Base-by-base conservation (phyloP, 257 asterid genomes). In the Nicotiana benthamiana region DNA sequence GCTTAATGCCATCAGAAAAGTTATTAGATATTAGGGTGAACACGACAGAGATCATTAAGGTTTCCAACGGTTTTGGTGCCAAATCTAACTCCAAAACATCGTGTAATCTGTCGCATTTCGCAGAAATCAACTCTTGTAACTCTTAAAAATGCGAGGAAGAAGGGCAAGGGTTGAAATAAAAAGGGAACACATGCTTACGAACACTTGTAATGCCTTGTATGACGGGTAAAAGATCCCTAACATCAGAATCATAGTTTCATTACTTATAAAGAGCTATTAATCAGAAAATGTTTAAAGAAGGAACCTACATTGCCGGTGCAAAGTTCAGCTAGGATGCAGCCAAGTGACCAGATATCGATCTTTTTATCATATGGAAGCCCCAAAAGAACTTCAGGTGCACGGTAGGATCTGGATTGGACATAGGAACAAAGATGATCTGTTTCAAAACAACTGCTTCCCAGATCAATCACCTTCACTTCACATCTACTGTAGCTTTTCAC, bases 401-500 rank as follows among this genome's bases (percentile, higher is more conserved):
- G 95, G 79, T 95, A 95, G 48, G 99, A 95, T 87, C 99, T 87
- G 75, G 99, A 95, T 84, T 95, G 99, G 84, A 95, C 99, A 82
- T 95, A 95, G 34, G 99, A 91, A 87, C 99, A 95, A 60, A 95
- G 97, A 90, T 95, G 97, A 83, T 95, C 99, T 22, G 98, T 95
- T 85, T 92, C 94, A 78, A 93, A 95, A 82, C 99, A 95, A 86
- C 99, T 95, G 85, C 99, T 95, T 79, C 98, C 99, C 22, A 95
- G 90, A 86, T 95, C 99, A 80, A 95, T 95, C 83, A 95, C 99
- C 92, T 95, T 95, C 86, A 95, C 93, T 87, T 95, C 99, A 82
- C 99, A 95, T 87, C 99, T 89, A 89, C 99, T 95, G 92, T 95
- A 95, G 87, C 99, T 95, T 89, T 95, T 95, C 85, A 95, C 99